Base-by-base conservation (phyloP, 495 filamentous ascomycete genomes). In the Neurospora tetraspora region DNA sequence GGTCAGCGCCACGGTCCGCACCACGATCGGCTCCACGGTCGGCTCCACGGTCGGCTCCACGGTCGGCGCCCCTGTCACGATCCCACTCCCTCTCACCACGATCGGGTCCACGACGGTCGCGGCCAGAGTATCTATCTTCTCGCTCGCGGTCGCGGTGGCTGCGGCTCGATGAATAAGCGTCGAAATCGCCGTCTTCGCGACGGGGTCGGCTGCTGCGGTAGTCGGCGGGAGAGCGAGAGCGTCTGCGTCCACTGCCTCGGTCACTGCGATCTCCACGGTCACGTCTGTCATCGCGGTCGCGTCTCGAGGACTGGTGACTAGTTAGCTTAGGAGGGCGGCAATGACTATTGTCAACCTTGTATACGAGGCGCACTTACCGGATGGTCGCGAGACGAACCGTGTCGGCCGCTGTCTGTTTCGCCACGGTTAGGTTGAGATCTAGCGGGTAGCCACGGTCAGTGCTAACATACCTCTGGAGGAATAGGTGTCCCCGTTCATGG, bases 81-180 rank as follows among this genome's bases (percentile, higher is more conserved):
- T 93, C 91, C 90, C 89, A 92, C 71, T 89, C 91, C 70, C 91
- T 73, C 5, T 78, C 77, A 23, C 38, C 39, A n/a, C 75, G 71
- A 11, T 76, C 74, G 47, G 69, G 83, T 36, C 76, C 81, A 39
- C 82, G 78, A 53, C 87, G 80, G 43, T 90, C 88, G 59, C 90
- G 88, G 36, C 87, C 88, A 20, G 89, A 88, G 78, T 97, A 97
- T 75, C 93, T 87, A 71, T 97, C 94, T 78, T 97, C 94, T 61
- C 94, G 91, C 85, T 97, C 94, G 42, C 94, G 87, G 78, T 95
- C 94, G 81, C 94, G 88, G 81, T 96, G 95, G 83, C 91, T 93
- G 69, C 94, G 90, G 80, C 93, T 96, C 9, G 92, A 92, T 10
- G 93, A 95, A 83, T 98, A 98, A 11, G 92, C 89, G 78, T 98